Evolutionary conservation across 2,329 filamentous ascomycete genomes (phyloP).

Genomic region (Phyllosticta citrichinensis): DNA sequence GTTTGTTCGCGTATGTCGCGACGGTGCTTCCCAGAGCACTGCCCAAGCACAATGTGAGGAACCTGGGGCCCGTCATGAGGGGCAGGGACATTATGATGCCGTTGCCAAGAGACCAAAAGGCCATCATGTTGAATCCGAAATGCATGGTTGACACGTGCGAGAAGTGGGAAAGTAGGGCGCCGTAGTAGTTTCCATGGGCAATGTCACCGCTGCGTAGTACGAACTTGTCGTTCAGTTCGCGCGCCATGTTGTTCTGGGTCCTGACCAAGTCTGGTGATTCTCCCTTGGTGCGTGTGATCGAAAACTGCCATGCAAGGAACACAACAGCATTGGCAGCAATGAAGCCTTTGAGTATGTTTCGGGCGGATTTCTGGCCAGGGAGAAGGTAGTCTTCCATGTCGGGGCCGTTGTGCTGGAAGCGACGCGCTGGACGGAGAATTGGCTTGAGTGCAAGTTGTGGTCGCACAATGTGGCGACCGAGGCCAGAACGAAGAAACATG

Average conservation of each 20-base stretch:
- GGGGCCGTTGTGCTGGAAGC: constrained; percentile 11
- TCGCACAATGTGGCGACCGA: background rate
- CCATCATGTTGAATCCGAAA: constrained; percentile 33
- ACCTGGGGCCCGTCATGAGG: constrained; percentile 14
- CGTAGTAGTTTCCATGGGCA: constrained; percentile 16
- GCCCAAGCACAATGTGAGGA: constrained; percentile 22
- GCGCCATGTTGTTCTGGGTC: constrained; percentile 4
- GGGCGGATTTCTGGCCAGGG: background rate
- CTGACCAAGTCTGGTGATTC: constrained; percentile 16
- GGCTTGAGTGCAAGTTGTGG: background rate
- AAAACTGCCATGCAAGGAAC: constrained; percentile 29
- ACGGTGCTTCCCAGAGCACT: constrained; percentile 19
- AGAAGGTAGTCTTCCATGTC: background rate
- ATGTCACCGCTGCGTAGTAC: constrained; percentile 21
- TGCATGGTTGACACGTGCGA: constrained; percentile 28
- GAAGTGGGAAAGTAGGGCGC: constrained; percentile 29
- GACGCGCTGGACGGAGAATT: background rate
- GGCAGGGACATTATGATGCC: constrained; percentile 17
- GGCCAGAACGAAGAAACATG: background rate
- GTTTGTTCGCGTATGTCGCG: constrained; percentile 3
- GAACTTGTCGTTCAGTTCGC: constrained; percentile 19
- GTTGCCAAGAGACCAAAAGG: constrained; percentile 27
- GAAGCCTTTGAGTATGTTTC: constrained; percentile 19
- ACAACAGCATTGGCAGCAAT: constrained; percentile 33
- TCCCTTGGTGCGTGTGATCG: constrained; percentile 10